Evolutionary conservation across 805 yeast species (phyloP).

Genomic region (Scheffersomyces coipomensis): DNA sequence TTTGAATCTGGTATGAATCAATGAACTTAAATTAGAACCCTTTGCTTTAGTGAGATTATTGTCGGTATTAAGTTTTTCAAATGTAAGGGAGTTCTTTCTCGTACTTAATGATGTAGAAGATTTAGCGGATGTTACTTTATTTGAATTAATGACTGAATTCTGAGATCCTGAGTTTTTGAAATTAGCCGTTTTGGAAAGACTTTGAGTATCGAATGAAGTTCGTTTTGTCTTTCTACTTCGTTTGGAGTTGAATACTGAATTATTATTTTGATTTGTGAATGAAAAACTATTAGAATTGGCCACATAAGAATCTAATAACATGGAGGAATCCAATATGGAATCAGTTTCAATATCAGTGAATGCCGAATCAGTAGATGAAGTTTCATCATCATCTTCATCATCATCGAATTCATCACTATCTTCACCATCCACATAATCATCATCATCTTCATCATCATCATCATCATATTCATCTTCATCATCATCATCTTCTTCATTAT

Average conservation of each 20-base stretch:
- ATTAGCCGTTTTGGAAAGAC: neutral
- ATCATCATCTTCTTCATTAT: constrained; percentile 17
- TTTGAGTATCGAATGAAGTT: neutral
- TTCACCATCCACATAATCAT: constrained; percentile 14
- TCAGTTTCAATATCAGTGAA: constrained; percentile 43
- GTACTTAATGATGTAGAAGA: constrained; percentile 2
- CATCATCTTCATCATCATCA: constrained; percentile 14
- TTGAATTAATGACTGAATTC: constrained; percentile 1
- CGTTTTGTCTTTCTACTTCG: constrained; percentile 15
- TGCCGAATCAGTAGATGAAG: constrained; percentile 37
- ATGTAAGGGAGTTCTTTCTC: constrained; percentile 10
- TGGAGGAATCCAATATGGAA: constrained; percentile 29
- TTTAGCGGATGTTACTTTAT: neutral
- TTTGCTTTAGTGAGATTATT: constrained; percentile 3
- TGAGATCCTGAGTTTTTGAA: neutral
- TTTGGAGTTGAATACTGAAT: constrained; percentile 10
- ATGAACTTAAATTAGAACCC: constrained; percentile 38
- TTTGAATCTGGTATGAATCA: constrained; percentile 38
- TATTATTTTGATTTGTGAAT: constrained; percentile 12
- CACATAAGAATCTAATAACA: constrained; percentile 22
- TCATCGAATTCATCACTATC: constrained; percentile 18
- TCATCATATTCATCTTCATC: constrained; percentile 3
- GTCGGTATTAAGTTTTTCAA: constrained; percentile 20
- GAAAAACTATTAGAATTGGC: constrained; percentile 12
- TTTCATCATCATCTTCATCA: constrained; percentile 25